Base-by-base conservation (phyloP, 305 asterid species). In the Salvia sclarea region DNA sequence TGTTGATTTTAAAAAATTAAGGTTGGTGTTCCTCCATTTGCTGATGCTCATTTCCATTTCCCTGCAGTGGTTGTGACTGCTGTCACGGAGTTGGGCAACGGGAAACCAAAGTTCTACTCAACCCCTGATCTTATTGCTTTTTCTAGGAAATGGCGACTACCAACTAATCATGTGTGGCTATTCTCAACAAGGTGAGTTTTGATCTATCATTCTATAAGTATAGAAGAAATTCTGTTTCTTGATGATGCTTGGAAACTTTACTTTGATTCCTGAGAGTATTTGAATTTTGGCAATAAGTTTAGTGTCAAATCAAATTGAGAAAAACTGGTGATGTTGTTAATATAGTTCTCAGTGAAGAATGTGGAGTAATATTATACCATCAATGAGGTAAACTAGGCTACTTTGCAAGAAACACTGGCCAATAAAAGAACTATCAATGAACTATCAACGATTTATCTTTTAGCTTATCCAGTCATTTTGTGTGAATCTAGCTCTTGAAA, bases 91-190 rank as follows among this genome's bases (percentile, higher is more conserved):
- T 77, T 93, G 87, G 96, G 96, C 45, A 62, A 64, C 74, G 98
- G 98, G 73, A 93, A 87, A 82, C 97, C 98, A 67, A 88, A 82
- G 69, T 93, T 93, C 84, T 88, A 88, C 73, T 91, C 98, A 60
- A 93, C 98, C 64, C 95, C 98, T 25, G 90, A 91, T 59, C 43
- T 93, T 67, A 93, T 88, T 10, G 90, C 92, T 28, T 93, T 93
- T 74, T 93, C 97, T 78, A 74, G 96, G 71, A 84, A 88, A 78
- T 90, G 98, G 98, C 83, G 89, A 52, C 83, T 93, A 50, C 97
- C 98, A 53, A 88, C 97, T 62, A 93, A 93, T 76, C 97, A 93
- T 49, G 84, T 93, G 66, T 93, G 98, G 98, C 81, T 93, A 79
- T 88, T 90, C 79, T 88, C 97, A 69, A 88, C 98, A 72, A 91